These are phyloP conservation scores for Eucalyptus erythrocorys DNA, from an alignment of 345 rosid species.

Conservation along the genomic window DNA sequence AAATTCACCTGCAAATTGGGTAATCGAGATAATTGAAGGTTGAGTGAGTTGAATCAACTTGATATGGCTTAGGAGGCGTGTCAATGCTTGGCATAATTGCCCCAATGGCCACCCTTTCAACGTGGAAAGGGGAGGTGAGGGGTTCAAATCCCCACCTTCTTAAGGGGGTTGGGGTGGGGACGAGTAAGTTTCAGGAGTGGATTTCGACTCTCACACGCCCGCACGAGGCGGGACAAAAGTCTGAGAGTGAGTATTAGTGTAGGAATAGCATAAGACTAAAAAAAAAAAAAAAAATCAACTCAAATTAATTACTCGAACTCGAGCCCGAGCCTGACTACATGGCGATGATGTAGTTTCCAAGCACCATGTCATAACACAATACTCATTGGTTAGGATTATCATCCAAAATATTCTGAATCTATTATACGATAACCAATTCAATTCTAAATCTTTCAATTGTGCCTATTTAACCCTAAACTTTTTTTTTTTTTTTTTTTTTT, in stretches of 20 bases:
- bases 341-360: neutral
- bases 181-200: too few relatives aligned
- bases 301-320: neutral
- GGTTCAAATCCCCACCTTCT: too few relatives aligned
- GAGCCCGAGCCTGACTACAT: neutral
- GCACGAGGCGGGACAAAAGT: too few relatives aligned
- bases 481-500: too few relatives aligned
- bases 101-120: too few relatives aligned
- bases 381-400: neutral
- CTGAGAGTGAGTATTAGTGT: too few relatives aligned
- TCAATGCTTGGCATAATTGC: neutral
- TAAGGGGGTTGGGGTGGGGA: too few relatives aligned
- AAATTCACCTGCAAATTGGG: neutral
- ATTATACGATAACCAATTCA: rapidly evolving
- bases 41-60: neutral
- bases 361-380: neutral
- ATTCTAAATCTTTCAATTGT: rapidly evolving
- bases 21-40: neutral
- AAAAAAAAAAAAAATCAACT: too few relatives aligned
- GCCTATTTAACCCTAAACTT: rapidly evolving
- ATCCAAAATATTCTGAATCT: rapidly evolving
- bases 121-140: too few relatives aligned
- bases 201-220: too few relatives aligned
- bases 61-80: neutral
- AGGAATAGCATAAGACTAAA: too few relatives aligned